Evolutionary conservation across 805 yeast genomes (phyloP).

Genomic region (Wickerhamomyces canadensis): DNA sequence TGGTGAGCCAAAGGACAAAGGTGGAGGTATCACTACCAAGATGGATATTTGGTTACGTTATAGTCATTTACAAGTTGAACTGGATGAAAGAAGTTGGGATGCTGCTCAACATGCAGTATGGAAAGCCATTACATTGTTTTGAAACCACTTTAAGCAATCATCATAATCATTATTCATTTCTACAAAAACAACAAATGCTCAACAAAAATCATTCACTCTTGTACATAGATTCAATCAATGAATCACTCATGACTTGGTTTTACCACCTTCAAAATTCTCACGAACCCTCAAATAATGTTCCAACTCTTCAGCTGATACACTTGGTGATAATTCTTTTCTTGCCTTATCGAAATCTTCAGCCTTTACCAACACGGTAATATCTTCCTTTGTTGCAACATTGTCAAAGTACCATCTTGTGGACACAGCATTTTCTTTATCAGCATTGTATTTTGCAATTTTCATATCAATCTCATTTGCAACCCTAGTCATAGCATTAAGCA

Average conservation of each 20-base stretch:
- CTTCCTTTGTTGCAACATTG: slow-evolving; percentile 61
- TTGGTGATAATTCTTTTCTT: slow-evolving; percentile 63
- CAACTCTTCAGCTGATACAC: slow-evolving; percentile 84
- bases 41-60: slow-evolving; percentile 37
- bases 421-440: slow-evolving; percentile 36
- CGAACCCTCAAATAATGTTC: slow-evolving; percentile 77
- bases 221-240: too few species aligned
- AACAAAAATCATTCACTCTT: too few species aligned
- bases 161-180: slow-evolving; percentile 4
- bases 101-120: slow-evolving; percentile 24
- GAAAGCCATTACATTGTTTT: slow-evolving; percentile 23
- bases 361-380: slow-evolving; percentile 61
- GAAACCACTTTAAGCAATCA: neutral
- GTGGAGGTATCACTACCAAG: slow-evolving; percentile 30
- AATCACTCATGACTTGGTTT: slow-evolving; percentile 4
- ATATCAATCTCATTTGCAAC: slow-evolving; percentile 71
- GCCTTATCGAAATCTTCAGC: slow-evolving; percentile 78
- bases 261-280: slow-evolving; percentile 71
- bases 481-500: slow-evolving; percentile 94
- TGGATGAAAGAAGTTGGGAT: slow-evolving; percentile 32
- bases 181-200: too few species aligned
- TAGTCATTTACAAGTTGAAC: slow-evolving; percentile 30
- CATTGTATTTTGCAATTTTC: slow-evolving; percentile 51
- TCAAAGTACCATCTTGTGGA: slow-evolving; percentile 90
- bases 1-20: slow-evolving; percentile 38